Base-by-base conservation (phyloP, 2,329 filamentous ascomycete genomes). In the Fusarium sp. region DNA sequence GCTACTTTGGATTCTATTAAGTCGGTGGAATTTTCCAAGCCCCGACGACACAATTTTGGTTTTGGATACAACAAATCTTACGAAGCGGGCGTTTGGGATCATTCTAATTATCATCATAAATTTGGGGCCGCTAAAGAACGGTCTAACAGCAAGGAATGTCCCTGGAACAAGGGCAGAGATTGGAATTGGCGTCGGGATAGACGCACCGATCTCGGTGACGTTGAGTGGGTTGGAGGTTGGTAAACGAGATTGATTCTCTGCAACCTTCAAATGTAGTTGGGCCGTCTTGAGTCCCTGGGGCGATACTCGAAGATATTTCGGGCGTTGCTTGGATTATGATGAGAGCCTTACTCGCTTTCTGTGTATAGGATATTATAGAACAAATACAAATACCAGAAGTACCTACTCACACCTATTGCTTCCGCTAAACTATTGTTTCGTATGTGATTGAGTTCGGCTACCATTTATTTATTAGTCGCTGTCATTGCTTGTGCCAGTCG, bases 171-270 rank as follows among this genome's bases (percentile, higher is more conserved):
- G 77, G 84, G 84, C 70, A 85, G 87, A 82, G 87, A 89, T 80
- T 85, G 83, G 83, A 87, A 87, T 70, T 88, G 87, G 86, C 87
- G 87, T 77, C 84, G 87, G 76, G 89, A 91, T 69, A 84, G 82
- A 77, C 87, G 86, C 74, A 81, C 85, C 77, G 90, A 92, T 82
- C 87, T 93, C 80, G 90, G 90, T 78, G 92, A 95, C 78, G 83
- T 94, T 85, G 94, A 97, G 89, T 97, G 95, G 91, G 93, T 97
- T 89, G 94, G 94, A 85, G 93, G 92, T 83, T 97, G 93, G 89
- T 90, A 92, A 80, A 70, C 14, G 89, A 90, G 74, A 80, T 80
- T 77, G 79, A 81, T 71, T 83, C 80, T 72, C 74, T 53, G 61
- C 75, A 66, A 71, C 79, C 78, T 84, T 80, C 88, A 88, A 87